These are phyloP conservation scores for Karstenula rhodostoma DNA, from an alignment of 2,329 filamentous ascomycete genomes.

Conservation along the genomic window DNA sequence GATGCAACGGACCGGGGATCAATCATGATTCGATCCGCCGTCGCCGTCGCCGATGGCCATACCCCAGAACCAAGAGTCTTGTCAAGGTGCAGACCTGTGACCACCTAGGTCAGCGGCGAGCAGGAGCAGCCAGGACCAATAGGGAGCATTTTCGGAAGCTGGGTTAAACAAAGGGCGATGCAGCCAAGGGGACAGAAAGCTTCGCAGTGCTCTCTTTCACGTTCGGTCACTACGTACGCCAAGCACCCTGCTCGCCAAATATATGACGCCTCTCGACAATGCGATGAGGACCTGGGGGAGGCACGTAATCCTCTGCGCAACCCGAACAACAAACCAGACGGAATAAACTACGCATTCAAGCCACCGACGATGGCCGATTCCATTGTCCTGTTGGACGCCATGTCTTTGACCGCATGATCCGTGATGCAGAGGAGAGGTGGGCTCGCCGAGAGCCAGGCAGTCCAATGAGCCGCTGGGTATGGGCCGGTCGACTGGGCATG, in stretches of 20 bases:
- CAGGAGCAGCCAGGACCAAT: slow-evolving; percentile 22
- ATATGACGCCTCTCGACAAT: neutral
- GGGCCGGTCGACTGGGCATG: slow-evolving; percentile 4
- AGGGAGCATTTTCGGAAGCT: slow-evolving; percentile 19
- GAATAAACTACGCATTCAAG: neutral
- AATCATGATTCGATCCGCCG: slow-evolving; percentile 16
- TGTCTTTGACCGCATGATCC: slow-evolving; percentile 5
- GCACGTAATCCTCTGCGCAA: neutral
- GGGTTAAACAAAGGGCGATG: slow-evolving; percentile 14
- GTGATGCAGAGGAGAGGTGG: neutral
- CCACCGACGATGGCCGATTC: neutral
- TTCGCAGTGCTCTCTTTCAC: slow-evolving; percentile 6
- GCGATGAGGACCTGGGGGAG: neutral
- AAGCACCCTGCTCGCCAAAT: slow-evolving; percentile 13
- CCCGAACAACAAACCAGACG: neutral
- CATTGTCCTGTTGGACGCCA: slow-evolving; percentile 5
- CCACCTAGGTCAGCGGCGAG: slow-evolving; percentile 36
- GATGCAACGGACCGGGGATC: slow-evolving; percentile 18
- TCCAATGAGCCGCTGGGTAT: neutral
- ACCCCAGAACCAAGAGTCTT: slow-evolving; percentile 31
- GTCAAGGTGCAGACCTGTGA: slow-evolving; percentile 17
- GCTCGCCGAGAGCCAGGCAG: neutral
- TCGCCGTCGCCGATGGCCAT: slow-evolving; percentile 15
- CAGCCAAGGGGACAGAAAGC: slow-evolving; percentile 23
- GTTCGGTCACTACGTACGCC: slow-evolving; percentile 23